Base-by-base conservation (phyloP, 2,329 filamentous ascomycete species). In the Lasiodiplodia citricola region DNA sequence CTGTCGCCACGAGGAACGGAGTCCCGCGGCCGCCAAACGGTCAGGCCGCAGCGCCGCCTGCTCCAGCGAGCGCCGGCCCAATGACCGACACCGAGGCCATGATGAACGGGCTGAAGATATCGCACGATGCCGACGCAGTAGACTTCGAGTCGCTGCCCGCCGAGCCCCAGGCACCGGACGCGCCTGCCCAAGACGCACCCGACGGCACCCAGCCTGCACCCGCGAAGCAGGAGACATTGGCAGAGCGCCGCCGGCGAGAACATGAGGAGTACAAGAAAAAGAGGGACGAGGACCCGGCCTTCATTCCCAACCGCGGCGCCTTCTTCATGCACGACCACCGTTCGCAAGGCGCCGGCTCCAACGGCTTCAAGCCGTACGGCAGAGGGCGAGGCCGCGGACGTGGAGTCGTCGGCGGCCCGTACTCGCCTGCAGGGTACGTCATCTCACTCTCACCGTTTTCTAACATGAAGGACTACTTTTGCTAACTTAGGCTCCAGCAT, bases 321-420 rank as follows among this genome's bases (percentile, higher is more conserved):
- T 98, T 98, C 84, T 98, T 97, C 83, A 94, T 98, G 88, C 95
- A 98, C 80, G 96, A 98, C 78, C 93, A 96, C 76, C 88, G 93
- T 71, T 90, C 93, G 74, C 88, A 91, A 68, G 91, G 91, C n/a
- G 87, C 90, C 55, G 88, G 90, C 72, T 87, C 90, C 66, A 95
- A 94, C 80, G 91, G 91, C 66, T 93, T 95, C 80, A 86, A 92
- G 68, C 88, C 90, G 14, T 91, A 90, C 78, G 87, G 87, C 38
- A 86, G 90, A 80, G 90, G 88, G 47, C 83, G 87, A 70, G 86
- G 88, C 72, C 84, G 88, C 80, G 92, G 89, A 62, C 82, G 87
- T 75, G 86, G 87, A 56, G 83, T 86, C 60, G 83, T 88, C 70
- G 88, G 88, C 47, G 83, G 81, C 80, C 80, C 82, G 4, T 83